Conservation (phyloP, 345 rosid genomes). For the Trapa incisa region DNA sequence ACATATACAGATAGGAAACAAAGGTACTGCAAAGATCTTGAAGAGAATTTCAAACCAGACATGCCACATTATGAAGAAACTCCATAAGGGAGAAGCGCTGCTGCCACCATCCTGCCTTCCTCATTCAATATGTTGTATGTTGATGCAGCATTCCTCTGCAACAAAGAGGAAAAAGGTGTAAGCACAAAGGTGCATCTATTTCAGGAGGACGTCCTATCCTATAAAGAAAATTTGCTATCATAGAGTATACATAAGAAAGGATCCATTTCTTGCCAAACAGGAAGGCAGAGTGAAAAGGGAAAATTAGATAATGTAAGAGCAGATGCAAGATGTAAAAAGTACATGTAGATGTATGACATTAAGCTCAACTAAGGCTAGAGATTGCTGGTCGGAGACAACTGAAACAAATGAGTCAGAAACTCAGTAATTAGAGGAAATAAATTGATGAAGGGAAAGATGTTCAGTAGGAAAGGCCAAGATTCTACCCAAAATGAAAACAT, state of each 20-base stretch:
- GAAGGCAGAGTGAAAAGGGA: background rate
- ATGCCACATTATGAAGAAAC: conserved; percentile 21
- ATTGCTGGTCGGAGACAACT: background rate
- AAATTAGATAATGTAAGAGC: background rate
- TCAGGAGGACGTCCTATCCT: background rate
- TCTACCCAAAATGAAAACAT: background rate
- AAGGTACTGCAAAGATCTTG: background rate
- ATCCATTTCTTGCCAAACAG: background rate
- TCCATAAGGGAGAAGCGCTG: conserved; percentile 75
- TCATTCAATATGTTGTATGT: conserved; percentile 75
- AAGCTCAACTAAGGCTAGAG: background rate
- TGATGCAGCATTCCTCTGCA: no score
- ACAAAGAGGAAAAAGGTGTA: no score
- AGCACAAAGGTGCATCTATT: background rate
- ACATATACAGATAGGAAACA: background rate
- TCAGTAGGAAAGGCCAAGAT: background rate
- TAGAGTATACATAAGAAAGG: background rate
- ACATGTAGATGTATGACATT: background rate
- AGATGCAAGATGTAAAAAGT: background rate
- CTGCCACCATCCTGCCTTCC: conserved; percentile 90
- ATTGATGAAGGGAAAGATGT: background rate
- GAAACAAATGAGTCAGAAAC: background rate
- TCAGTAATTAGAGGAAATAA: background rate
- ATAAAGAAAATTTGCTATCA: background rate
- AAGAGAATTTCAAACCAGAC: background rate